Conservation (phyloP, 225 moss, liverwort and hornwort genomes). For the Physcomitrium patens region DNA sequence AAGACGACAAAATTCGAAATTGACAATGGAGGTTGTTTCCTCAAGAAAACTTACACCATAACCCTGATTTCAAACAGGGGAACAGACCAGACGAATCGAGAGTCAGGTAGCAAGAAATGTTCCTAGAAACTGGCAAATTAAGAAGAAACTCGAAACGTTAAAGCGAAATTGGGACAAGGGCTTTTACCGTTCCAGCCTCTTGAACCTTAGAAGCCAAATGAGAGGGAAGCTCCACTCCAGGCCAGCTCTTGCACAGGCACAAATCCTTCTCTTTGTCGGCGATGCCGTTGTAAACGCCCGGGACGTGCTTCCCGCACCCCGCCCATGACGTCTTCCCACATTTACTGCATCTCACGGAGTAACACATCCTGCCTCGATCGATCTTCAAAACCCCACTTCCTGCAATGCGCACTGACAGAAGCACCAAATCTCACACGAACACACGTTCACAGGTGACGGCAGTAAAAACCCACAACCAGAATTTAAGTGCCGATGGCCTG, state of each 20-base stretch:
- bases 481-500: too few species aligned
- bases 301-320: constrained; percentile 90
- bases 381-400: background rate
- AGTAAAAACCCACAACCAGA: too few species aligned
- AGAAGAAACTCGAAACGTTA: too few species aligned
- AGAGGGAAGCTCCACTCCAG: constrained; percentile 60
- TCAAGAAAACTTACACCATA: background rate
- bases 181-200: constrained; percentile 24
- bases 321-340: constrained; percentile 84
- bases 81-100: background rate
- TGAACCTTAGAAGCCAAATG: constrained; percentile 44
- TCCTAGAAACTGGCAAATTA: background rate
- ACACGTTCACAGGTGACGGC: background rate
- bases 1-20: background rate
- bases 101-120: too few species aligned
- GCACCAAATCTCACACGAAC: background rate
- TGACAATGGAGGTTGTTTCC: too few species aligned
- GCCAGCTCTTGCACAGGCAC: constrained; percentile 91
- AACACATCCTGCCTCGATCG: constrained; percentile 67
- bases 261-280: constrained; percentile 63
- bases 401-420: background rate
- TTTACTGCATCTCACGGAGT: constrained; percentile 54
- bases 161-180: too few species aligned
- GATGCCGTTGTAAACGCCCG: constrained; percentile 60
- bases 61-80: background rate